Conservation (phyloP, 1,284 basidiomycete genomes). For the Cystobasidiaceae sp. region DNA sequence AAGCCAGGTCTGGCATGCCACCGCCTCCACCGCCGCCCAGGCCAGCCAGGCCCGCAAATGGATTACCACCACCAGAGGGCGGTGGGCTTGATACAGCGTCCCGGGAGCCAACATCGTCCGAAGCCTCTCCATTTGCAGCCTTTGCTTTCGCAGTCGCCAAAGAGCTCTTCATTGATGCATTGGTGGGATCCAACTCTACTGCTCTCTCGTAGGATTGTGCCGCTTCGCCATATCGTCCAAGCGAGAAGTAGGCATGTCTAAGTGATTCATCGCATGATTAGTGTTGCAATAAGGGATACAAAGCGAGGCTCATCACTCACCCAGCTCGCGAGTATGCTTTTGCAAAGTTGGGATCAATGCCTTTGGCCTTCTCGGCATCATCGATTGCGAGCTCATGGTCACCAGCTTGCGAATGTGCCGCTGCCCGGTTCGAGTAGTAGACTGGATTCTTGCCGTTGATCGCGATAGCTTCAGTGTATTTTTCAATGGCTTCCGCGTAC, state of each 20-base stretch:
- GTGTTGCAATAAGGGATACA: too few species aligned
- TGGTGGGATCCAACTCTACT: conserved; percentile 76
- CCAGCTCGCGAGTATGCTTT: conserved; percentile 95
- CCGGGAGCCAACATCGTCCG: conserved; percentile 39
- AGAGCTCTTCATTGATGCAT: conserved; percentile 76
- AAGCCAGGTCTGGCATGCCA: conserved; percentile 83
- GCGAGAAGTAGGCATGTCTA: conserved; percentile 88
- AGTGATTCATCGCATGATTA: neutral
- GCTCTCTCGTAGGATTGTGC: conserved; percentile 82
- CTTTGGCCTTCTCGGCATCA: conserved; percentile 82
- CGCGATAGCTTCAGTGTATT: conserved; percentile 71
- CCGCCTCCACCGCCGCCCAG: conserved; percentile 54
- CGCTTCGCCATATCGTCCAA: conserved; percentile 73
- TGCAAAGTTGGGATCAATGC: conserved; percentile 78
- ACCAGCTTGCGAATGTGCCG: conserved; percentile 81
- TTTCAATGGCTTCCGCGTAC: conserved; percentile 73
- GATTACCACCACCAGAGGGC: conserved; percentile 41
- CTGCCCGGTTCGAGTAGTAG: conserved; percentile 75
- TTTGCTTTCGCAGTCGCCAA: conserved; percentile 74
- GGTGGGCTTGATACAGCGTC: conserved; percentile 41
- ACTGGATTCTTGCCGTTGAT: conserved; percentile 71
- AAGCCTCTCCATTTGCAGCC: conserved; percentile 46
- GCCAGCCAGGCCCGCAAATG: conserved; percentile 35
- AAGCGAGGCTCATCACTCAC: too few species aligned
- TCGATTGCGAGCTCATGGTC: conserved; percentile 78